Percentiles rank a stretch among this genome's conserved stretches.
These are phyloP conservation scores for Azolla pinnata DNA, from an alignment of 75 land plant genomes.

Conservation along the genomic window DNA sequence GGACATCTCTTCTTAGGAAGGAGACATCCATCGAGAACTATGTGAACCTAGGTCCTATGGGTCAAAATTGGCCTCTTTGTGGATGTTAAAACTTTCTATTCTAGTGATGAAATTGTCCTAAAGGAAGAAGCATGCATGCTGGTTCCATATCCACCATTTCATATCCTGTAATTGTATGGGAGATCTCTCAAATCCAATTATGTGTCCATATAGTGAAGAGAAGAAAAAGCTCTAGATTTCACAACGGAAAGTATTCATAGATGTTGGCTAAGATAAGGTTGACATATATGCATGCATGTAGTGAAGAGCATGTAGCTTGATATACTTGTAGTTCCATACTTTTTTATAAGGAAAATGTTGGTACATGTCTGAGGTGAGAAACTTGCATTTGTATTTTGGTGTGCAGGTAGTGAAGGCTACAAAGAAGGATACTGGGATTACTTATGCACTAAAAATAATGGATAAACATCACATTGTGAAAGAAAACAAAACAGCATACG, in stretches of 20 bases:
- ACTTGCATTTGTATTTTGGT: too few relatives aligned
- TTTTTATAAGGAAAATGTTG: neutral
- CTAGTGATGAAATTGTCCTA: too few relatives aligned
- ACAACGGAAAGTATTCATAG: neutral
- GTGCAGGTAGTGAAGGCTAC: slow-evolving; percentile 78
- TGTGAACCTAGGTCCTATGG: too few relatives aligned
- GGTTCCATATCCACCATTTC: too few relatives aligned
- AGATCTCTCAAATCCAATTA: too few relatives aligned
- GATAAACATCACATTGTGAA: slow-evolving; percentile 90
- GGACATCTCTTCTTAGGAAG: too few relatives aligned
- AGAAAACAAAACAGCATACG: slow-evolving; percentile 81
- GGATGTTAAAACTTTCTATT: too few relatives aligned
- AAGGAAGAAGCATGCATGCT: too few relatives aligned
- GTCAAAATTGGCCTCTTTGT: too few relatives aligned
- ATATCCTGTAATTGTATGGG: too few relatives aligned
- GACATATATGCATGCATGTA: neutral
- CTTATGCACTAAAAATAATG: slow-evolving; percentile 95
- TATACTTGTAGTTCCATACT: neutral
- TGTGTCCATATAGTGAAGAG: neutral
- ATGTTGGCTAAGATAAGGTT: neutral
- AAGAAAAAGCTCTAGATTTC: neutral
- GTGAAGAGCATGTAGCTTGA: neutral
- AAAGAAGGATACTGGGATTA: slow-evolving; percentile 82
- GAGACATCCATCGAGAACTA: too few relatives aligned
- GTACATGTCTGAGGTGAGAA: too few relatives aligned